Conservation (phyloP, 768 basidiomycete genomes). For the Neoboletus magnificus region DNA sequence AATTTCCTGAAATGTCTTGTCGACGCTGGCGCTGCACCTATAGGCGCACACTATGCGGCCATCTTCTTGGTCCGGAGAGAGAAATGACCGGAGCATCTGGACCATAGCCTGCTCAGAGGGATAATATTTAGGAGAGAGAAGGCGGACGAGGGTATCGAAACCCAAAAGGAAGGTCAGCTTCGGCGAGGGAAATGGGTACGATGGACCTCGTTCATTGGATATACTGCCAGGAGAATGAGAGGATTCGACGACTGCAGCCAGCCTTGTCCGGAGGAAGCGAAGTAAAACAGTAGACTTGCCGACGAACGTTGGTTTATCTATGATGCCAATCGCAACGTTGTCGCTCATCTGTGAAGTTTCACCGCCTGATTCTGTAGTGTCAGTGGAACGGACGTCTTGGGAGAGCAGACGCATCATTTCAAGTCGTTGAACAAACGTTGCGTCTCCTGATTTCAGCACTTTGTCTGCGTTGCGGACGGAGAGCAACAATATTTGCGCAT, state of each 20-base stretch:
- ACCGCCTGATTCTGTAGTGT: background rate
- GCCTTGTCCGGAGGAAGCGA: slow-evolving; percentile 40
- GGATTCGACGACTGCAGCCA: slow-evolving; percentile 8
- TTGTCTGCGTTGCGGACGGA: slow-evolving; percentile 91
- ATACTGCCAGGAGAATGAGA: background rate
- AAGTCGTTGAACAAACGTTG: slow-evolving; percentile 70
- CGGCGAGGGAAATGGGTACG: slow-evolving; percentile 18
- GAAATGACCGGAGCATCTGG: slow-evolving; percentile 51
- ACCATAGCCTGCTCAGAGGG: slow-evolving; percentile 51
- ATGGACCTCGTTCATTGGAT: slow-evolving; percentile 8
- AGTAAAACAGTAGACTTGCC: slow-evolving; percentile 67
- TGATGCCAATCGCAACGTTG: slow-evolving; percentile 75
- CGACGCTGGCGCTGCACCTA: slow-evolving; percentile 33
- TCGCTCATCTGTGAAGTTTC: slow-evolving; percentile 2
- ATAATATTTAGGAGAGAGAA: slow-evolving; percentile 78
- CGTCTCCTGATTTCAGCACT: slow-evolving; percentile 62
- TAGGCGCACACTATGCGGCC: slow-evolving; percentile 67
- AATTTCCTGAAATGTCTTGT: slow-evolving; percentile 25
- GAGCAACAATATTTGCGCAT: slow-evolving; percentile 74
- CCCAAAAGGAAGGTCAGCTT: slow-evolving; percentile 75
- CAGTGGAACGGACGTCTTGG: slow-evolving; percentile 34
- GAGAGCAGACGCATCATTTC: slow-evolving; percentile 84
- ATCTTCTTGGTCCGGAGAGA: slow-evolving; percentile 53
- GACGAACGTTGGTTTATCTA: slow-evolving; percentile 87
- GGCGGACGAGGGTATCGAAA: slow-evolving; percentile 79